A percentile compares a stretch with the other conserved stretches of the same genome.
Evolutionary conservation across 495 filamentous ascomycete species (phyloP).

Genomic region (Tuber microsphaerosporum): DNA sequence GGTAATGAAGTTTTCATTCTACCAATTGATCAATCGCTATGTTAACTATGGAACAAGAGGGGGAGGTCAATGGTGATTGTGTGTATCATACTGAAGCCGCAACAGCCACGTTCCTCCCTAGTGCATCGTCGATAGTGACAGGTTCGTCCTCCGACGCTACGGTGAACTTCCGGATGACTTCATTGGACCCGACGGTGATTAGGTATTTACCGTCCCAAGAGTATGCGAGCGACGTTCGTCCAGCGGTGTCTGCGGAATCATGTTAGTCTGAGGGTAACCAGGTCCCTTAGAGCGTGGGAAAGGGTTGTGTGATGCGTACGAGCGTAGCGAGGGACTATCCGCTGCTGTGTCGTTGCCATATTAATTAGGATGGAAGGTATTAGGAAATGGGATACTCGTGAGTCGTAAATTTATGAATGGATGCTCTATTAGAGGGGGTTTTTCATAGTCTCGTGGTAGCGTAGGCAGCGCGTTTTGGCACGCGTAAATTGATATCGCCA

Average conservation of each 20-base stretch:
- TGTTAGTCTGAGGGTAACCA: conserved; percentile 11
- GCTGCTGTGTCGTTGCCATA: conserved; percentile 23
- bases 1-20: conserved; percentile 76
- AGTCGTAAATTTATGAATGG: not conserved
- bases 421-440: not conserved
- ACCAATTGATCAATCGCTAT: not conserved
- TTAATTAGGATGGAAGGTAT: not conserved
- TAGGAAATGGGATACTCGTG: not conserved
- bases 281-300: not conserved
- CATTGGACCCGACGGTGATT: conserved; percentile 84
- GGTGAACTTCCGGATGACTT: conserved; percentile 80
- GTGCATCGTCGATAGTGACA: conserved; percentile 76
- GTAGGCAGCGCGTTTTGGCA: conserved; percentile 14
- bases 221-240: conserved; percentile 59
- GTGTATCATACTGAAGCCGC: conserved; percentile 53
- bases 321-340: conserved; percentile 32
- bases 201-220: conserved; percentile 62
- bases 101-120: conserved; percentile 70
- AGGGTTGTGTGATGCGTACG: conserved; percentile 15
- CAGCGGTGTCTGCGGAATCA: conserved; percentile 54
- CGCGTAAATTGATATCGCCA: conserved; percentile 27
- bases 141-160: conserved; percentile 88
- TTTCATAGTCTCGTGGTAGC: not conserved
- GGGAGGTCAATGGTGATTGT: conserved; percentile 9
- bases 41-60: conserved; percentile 2